phyloP scores from a whole-genome alignment of 2,329 filamentous ascomycete genomes.

The Cladosporium sp. region DNA sequence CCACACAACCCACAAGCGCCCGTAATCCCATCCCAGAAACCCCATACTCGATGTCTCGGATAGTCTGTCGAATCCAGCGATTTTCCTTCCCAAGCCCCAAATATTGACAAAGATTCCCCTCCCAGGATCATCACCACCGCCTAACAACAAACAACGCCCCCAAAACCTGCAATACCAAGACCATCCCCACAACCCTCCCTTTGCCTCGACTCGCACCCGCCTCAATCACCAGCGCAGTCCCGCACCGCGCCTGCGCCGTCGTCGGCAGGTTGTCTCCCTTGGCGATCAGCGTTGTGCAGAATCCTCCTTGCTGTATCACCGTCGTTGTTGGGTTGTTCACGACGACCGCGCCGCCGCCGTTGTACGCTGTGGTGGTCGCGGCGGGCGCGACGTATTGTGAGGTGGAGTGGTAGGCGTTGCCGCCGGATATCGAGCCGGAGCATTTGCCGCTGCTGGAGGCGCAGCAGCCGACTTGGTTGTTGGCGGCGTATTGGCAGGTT shows the following conservation, averaged over 20 bases:
- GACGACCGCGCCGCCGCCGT: slow-evolving; percentile 5
- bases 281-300: slow-evolving; percentile 40
- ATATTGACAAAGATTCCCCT: neutral
- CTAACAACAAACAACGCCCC: slow-evolving; percentile 12
- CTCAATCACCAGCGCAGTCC: slow-evolving; percentile 40
- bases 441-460: slow-evolving; percentile 37
- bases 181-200: slow-evolving; percentile 20
- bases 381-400: slow-evolving; percentile 21
- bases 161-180: slow-evolving; percentile 15
- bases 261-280: slow-evolving; percentile 38
- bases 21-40: neutral
- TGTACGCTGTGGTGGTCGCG: slow-evolving; percentile 23
- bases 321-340: slow-evolving; percentile 26
- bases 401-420: slow-evolving; percentile 28
- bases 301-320: slow-evolving; percentile 30
- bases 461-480: slow-evolving; percentile 39
- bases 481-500: slow-evolving; percentile 35
- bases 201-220: slow-evolving; percentile 21
- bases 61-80: neutral
- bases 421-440: slow-evolving; percentile 26
- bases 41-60: neutral
- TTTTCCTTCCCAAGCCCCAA: neutral
- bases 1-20: neutral
- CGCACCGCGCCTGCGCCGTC: slow-evolving; percentile 36
- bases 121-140: slow-evolving; percentile 13